Evolutionary conservation across 345 rosid species (phyloP).

Genomic region (Rhizophora apiculata): DNA sequence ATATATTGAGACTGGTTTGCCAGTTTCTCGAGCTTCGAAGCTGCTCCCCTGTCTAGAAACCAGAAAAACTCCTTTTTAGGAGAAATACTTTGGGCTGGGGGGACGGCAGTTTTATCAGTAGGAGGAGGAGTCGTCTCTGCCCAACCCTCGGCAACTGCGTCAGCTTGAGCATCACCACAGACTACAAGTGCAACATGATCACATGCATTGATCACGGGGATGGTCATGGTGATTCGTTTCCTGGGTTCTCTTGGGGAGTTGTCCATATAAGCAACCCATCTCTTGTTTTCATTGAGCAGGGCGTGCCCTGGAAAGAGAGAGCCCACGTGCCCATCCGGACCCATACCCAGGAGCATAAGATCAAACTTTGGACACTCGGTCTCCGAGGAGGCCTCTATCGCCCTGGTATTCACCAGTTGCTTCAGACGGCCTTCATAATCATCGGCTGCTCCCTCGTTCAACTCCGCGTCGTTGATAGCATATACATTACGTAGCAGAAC

Average conservation of each 20-base stretch:
- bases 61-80: not conserved
- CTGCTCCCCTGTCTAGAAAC: not conserved
- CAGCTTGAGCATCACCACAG: not conserved
- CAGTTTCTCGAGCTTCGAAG: not conserved
- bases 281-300: not conserved
- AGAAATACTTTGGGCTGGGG: not conserved
- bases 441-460: not conserved
- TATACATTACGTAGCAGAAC: not conserved
- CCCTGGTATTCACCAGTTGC: not conserved
- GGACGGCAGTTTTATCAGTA: not conserved
- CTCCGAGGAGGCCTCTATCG: not conserved
- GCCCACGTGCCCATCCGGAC: not conserved
- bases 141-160: not conserved
- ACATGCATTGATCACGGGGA: not conserved
- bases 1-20: too few relatives aligned
- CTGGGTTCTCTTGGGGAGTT: not conserved
- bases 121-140: not conserved
- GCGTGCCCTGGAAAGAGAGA: not conserved
- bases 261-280: constrained; percentile 1
- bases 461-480: not conserved
- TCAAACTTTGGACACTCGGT: not conserved
- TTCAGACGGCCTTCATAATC: constrained; percentile 1
- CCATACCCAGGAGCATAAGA: not conserved
- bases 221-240: not conserved
- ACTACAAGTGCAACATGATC: not conserved